phyloP scores from a whole-genome alignment of 2,329 filamentous ascomycete genomes.

The Sphaerulina vaccinii region DNA sequence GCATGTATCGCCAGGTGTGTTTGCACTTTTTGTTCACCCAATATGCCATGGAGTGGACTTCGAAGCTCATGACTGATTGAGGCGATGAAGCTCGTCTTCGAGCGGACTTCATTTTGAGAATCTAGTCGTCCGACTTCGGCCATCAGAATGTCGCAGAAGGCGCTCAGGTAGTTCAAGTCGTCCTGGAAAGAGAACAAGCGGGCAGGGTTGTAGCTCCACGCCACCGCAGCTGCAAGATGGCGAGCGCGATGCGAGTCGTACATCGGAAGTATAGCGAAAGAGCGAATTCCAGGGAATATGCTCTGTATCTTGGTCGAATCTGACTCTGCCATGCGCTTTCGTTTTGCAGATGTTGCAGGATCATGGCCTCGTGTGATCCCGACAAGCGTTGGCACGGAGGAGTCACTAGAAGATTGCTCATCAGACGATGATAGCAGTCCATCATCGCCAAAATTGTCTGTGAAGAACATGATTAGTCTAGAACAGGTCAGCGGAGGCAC shows the following conservation, averaged over 20 bases:
- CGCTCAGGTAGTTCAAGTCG: slow-evolving; percentile 39
- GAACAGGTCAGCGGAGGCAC: too few species aligned
- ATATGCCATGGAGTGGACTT: slow-evolving; percentile 47
- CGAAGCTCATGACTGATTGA: slow-evolving; percentile 54
- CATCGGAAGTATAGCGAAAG: slow-evolving; percentile 18
- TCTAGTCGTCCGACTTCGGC: slow-evolving; percentile 42
- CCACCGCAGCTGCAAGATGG: slow-evolving; percentile 33
- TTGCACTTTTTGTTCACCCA: too few species aligned
- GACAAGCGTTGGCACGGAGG: neutral
- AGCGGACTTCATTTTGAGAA: slow-evolving; percentile 42
- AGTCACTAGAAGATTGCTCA: slow-evolving; percentile 1
- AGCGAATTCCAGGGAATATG: slow-evolving; percentile 14
- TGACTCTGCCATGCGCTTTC: neutral
- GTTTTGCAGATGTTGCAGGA: neutral
- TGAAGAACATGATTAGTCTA: too few species aligned
- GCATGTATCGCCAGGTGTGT: too few species aligned
- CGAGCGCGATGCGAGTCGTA: slow-evolving; percentile 17
- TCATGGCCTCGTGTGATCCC: neutral
- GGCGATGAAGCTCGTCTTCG: slow-evolving; percentile 53
- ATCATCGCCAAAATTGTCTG: slow-evolving; percentile 15
- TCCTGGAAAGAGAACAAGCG: slow-evolving; percentile 41
- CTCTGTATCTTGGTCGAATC: neutral
- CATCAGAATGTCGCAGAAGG: slow-evolving; percentile 45
- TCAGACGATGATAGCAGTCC: slow-evolving; percentile 7
- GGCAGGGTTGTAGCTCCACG: slow-evolving; percentile 47